A percentile compares a stretch with the other conserved stretches of the same genome.
Conservation (phyloP, 1,139 yeast genomes). For the Hemisphaericaspora xylofermentans region DNA sequence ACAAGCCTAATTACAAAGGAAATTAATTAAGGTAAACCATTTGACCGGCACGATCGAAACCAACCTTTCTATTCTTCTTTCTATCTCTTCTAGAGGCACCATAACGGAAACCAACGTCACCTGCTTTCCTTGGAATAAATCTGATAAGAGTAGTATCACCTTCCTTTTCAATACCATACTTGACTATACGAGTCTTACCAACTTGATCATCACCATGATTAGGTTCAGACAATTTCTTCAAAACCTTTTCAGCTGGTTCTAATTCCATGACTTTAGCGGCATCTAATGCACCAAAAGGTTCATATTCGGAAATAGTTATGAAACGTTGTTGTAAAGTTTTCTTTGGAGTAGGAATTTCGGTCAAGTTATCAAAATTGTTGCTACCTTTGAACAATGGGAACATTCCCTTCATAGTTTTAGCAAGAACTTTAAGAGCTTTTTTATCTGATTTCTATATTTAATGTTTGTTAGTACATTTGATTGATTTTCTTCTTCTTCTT, state of each 20-base stretch:
- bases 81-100: constrained; percentile 90
- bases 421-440: constrained; percentile 54
- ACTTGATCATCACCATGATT: constrained; percentile 23
- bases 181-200: constrained; percentile 28
- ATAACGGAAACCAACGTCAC: constrained; percentile 85
- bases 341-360: constrained; percentile 94
- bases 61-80: constrained; percentile 79
- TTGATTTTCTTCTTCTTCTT: background rate
- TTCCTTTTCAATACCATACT: constrained; percentile 50
- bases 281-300: constrained; percentile 96
- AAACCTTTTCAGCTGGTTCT: constrained; percentile 80
- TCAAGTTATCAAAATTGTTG: constrained; percentile 61
- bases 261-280: constrained; percentile 85
- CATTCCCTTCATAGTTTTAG: constrained; percentile 68
- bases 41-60: constrained; percentile 70
- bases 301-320: constrained; percentile 87
- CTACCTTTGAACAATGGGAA: constrained; percentile 67
- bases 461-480: constrained; percentile 33
- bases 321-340: constrained; percentile 82
- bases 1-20: constrained; percentile 3
- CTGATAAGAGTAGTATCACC: constrained; percentile 67
- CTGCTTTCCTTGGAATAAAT: constrained; percentile 75
- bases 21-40: constrained; percentile 37
- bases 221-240: constrained; percentile 62
- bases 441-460: constrained; percentile 40